A percentile compares a stretch with the other conserved stretches of the same genome.
Conservation (phyloP, 2,329 filamentous ascomycete species). For the Diaporthe velutina region DNA sequence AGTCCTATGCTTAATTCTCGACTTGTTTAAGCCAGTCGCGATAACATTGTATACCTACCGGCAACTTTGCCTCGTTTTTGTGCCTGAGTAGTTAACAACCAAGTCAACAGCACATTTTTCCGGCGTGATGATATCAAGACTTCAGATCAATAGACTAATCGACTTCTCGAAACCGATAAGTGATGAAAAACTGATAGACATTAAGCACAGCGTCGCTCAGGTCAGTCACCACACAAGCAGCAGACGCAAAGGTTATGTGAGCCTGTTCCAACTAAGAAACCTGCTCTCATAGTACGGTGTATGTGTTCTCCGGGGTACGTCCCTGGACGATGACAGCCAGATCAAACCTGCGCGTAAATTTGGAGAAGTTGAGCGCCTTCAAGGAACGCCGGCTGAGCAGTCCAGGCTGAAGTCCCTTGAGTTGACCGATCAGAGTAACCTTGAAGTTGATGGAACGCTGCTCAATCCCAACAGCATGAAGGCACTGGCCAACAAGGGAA, state of each 20-base stretch:
- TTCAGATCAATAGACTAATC: slow-evolving; percentile 17
- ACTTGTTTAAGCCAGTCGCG: background rate
- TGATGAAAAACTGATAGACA: slow-evolving; percentile 21
- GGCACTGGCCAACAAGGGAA: slow-evolving; percentile 26
- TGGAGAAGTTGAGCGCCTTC: slow-evolving; percentile 33
- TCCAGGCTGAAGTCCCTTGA: slow-evolving; percentile 22
- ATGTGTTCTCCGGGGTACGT: slow-evolving; percentile 33
- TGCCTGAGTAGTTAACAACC: background rate
- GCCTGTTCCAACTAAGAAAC: background rate
- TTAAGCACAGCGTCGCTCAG: slow-evolving; percentile 17
- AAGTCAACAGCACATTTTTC: background rate
- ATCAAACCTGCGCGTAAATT: slow-evolving; percentile 28
- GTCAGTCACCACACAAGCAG: background rate
- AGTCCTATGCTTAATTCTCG: background rate
- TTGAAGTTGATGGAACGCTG: slow-evolving; percentile 28
- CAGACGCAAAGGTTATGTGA: too few species aligned
- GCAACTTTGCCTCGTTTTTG: background rate
- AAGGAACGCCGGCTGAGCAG: slow-evolving; percentile 5
- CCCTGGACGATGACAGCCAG: slow-evolving; percentile 28
- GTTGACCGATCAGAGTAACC: slow-evolving; percentile 36
- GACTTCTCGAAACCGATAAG: slow-evolving; percentile 27
- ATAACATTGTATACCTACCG: background rate
- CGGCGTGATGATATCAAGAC: background rate
- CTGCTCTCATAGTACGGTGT: slow-evolving; percentile 31
- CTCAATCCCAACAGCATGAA: slow-evolving; percentile 21